Evolutionary conservation across 169 alveolate genomes (phyloP).

Genomic region (Plasmodium fragile): DNA sequence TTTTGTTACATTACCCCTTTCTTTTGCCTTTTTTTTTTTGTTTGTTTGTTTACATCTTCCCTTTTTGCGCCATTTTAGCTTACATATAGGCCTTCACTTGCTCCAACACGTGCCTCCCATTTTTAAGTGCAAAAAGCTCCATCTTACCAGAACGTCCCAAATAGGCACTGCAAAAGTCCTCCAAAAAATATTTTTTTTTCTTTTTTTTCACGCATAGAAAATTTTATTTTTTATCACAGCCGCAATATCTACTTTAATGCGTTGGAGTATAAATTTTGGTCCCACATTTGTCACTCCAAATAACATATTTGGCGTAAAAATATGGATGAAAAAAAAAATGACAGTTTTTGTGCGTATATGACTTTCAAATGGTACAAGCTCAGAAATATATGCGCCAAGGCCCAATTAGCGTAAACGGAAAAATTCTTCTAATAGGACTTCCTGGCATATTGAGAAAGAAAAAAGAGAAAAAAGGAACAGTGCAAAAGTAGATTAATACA

Average conservation of each 20-base stretch:
- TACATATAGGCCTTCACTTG: background rate
- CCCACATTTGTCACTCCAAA: slow-evolving; percentile 2
- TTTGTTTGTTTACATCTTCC: background rate
- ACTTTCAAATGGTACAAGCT: background rate
- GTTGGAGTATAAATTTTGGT: background rate
- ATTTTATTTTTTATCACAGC: background rate
- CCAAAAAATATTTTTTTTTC: background rate
- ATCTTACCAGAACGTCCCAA: background rate
- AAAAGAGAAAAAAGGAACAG: background rate
- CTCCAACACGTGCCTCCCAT: background rate
- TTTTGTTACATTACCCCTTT: background rate
- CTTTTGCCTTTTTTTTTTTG: slow-evolving; percentile 8
- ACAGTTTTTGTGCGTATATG: background rate
- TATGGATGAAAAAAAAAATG: background rate
- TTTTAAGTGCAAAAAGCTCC: background rate
- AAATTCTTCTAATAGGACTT: background rate
- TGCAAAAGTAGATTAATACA: background rate
- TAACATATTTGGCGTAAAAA: background rate
- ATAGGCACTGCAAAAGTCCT: background rate
- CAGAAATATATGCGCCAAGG: background rate
- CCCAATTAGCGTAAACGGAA: background rate
- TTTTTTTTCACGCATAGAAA: background rate
- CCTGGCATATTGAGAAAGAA: background rate
- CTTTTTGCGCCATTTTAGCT: background rate
- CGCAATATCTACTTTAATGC: background rate